Evolutionary conservation across 1,284 basidiomycete species (phyloP), one percentile per base, ranked within the genome.

Genomic region (Cronartium ribicola): DNA sequence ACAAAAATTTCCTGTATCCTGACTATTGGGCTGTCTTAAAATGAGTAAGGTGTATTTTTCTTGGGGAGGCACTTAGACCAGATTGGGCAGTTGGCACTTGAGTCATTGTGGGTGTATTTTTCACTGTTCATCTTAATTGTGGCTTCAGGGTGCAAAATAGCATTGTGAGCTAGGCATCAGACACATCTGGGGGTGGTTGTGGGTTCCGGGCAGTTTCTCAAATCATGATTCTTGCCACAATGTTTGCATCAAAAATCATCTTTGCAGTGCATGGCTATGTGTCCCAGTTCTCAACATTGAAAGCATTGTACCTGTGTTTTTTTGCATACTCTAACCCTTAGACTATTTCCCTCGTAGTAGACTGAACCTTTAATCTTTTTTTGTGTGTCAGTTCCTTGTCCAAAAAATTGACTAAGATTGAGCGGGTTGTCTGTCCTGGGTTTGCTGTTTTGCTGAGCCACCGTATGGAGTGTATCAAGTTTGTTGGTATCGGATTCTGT

Each of bases 21-120:
- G 48, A 51, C 22, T 20, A 17, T 51, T 13, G 48, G 14, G 14
- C 22, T 51, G 14, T 51, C 48, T 51, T 51, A 51, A 51, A 13
- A 51, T 51, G 48, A 51, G 48, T 51, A 20, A 51, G 22, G 14
- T 51, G 48, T n/a, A n/a, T n/a, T 17, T 51, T 13, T 17, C 22
- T 13, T 17, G 48, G 48, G 48, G 14, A 51, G 48, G 14, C 48
- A 13, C 22, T 51, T 51, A 51, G 48, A 51, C 22, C 48, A 17
- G 48, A 51, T 51, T 17, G 48, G 48, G 48, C 48, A 51, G 22
- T 51, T 51, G 14, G 48, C 48, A 51, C 48, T 51, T 51, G 48
- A 51, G 48, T 13, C 48, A 51, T 13, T 17, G 22, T 51, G 48
- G 22, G 3, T 20, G 48, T 51, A 51, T 51, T 51, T 51, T 20